Base-by-base conservation (phyloP, 2,329 filamentous ascomycete genomes). In the Salinomyces thailandicus region DNA sequence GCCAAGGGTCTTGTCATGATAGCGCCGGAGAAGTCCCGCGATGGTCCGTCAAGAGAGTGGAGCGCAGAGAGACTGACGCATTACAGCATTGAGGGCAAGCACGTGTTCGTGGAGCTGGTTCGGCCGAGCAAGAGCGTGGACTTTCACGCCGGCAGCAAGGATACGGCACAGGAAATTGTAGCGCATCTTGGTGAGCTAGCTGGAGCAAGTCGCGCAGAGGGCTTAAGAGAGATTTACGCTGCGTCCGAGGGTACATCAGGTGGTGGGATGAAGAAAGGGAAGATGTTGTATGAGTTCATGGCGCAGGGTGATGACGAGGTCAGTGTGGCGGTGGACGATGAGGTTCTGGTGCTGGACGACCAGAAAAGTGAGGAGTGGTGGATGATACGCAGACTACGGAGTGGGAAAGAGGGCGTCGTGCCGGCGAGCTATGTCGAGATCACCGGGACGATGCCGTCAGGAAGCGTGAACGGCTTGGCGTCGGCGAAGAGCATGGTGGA, bases 271-370 rank as follows among this genome's bases (percentile, higher is more conserved):
- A 93, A 85, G 67, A 89, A 81, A 55, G 91, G 87, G 7, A 73
- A 82, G 41, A 76, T 98, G 51, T 67, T 95, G 22, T 96, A 95
- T 57, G 89, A 96, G 55, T 98, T 98, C 59, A 83, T 85, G 77
- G 91, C 91, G 0, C 89, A 96, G 58, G 87, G 87, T 22, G 84
- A 94, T 5, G 91, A 98, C 52, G 91, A 98, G 62, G 89, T 98
- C 32, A 94, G 85, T 0, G 91, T 98, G 31, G 79, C 75, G 17
- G 73, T 81, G 15, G 91, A 82, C 27, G 91, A 98, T 55, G 89
- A 98, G 54, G 89, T 98, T 27, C 67, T 93, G 29, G 69, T 98
- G 36, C 60, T 96, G 38, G 89, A 98, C 55, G 86, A 95, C 54
- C 76, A 71, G 20, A 91, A 87, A 62, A 95, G 87, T 44, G 86